These are phyloP conservation scores for Ustilago shanxiensis DNA, from an alignment of 1,284 basidiomycete species.

Conservation along the genomic window DNA sequence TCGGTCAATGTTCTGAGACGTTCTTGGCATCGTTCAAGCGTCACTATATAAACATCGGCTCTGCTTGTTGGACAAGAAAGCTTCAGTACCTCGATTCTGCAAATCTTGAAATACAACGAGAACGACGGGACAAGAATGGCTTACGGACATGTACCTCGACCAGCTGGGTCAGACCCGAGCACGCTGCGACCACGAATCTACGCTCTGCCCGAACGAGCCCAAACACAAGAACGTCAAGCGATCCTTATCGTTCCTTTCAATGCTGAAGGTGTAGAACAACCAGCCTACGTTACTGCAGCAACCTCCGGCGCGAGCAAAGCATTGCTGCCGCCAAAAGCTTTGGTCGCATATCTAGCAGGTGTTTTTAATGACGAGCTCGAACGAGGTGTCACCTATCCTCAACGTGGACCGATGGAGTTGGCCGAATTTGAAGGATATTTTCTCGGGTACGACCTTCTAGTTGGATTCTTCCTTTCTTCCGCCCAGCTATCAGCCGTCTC, in stretches of 20 bases:
- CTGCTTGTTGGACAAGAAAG: no score
- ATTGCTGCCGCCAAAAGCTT: conserved; percentile 18
- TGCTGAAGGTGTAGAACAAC: conserved; percentile 29
- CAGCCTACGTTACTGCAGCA: neutral
- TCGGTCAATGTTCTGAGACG: neutral
- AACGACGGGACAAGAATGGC: conserved; percentile 34
- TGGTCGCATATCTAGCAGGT: conserved; percentile 37
- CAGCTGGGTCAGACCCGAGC: conserved; percentile 42
- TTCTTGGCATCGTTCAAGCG: neutral
- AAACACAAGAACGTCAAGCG: conserved; percentile 27
- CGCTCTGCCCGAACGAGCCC: conserved; percentile 35
- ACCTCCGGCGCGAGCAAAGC: neutral
- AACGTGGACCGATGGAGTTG: conserved; percentile 45
- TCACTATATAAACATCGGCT: neutral
- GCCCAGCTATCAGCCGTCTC: conserved; percentile 6
- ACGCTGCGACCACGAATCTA: conserved; percentile 49
- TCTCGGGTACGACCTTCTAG: conserved; percentile 48
- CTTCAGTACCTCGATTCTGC: neutral
- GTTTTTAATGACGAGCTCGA: conserved; percentile 59
- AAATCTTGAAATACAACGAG: neutral
- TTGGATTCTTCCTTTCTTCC: conserved; percentile 45
- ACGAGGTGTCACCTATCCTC: conserved; percentile 57
- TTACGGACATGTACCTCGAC: conserved; percentile 54
- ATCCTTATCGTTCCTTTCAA: conserved; percentile 48
- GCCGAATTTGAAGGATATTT: conserved; percentile 57